These are phyloP conservation scores for Acanthamoeba polyphaga DNA, from an alignment of 208 protist species.

Conservation along the genomic window DNA sequence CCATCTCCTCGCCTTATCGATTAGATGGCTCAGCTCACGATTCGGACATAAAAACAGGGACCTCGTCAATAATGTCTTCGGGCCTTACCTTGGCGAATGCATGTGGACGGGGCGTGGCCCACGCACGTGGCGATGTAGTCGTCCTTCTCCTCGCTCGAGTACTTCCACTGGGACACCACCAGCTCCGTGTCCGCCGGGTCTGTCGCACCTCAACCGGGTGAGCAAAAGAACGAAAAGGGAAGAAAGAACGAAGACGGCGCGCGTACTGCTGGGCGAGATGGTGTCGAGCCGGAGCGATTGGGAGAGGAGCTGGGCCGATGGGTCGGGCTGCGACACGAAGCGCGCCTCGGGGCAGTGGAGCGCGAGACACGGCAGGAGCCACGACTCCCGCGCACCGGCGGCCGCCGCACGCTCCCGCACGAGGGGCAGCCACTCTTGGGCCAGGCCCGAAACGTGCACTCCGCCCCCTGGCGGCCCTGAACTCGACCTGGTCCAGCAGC, in stretches of 20 bases:
- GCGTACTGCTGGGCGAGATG: too few relatives aligned
- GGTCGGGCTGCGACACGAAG: background rate
- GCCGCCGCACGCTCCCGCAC: background rate
- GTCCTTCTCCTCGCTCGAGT: conserved; percentile 19
- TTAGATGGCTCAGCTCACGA: too few relatives aligned
- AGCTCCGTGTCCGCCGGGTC: background rate
- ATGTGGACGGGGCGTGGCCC: background rate
- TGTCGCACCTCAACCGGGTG: too few relatives aligned
- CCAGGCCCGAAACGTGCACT: background rate
- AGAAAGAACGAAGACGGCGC: too few relatives aligned
- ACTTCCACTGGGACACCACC: conserved; percentile 15
- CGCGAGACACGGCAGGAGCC: background rate
- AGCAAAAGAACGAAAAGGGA: too few relatives aligned
- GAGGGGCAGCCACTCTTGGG: background rate
- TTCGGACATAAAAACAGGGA: too few relatives aligned
- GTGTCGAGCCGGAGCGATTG: conserved; percentile 1
- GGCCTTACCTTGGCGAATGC: background rate
- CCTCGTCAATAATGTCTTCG: too few relatives aligned
- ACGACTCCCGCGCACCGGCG: background rate
- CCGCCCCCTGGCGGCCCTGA: background rate
- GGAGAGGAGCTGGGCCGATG: background rate
- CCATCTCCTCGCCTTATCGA: conserved; percentile 48
- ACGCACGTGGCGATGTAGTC: conserved; percentile 32
- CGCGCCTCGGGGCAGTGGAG: conserved; percentile 1
- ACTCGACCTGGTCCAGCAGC: background rate